phyloP scores from a whole-genome alignment of 257 asterid genomes.

The Nicotiana tomentosiformis region DNA sequence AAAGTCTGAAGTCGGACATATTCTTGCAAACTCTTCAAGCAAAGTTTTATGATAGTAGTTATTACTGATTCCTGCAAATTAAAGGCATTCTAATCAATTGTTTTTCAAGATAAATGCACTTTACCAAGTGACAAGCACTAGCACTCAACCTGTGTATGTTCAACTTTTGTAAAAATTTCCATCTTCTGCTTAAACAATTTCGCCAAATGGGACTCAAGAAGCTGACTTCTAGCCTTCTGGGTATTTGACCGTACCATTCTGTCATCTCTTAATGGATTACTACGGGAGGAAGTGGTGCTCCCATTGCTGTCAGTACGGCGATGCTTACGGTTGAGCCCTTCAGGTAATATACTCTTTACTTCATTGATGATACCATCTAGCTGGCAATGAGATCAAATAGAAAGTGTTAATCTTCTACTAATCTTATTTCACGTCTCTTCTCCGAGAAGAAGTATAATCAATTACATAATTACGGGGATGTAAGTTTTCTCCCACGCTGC shows the following conservation, averaged over 20 bases:
- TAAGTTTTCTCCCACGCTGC: background rate
- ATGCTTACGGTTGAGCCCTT: slow-evolving; percentile 64
- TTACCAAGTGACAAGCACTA: slow-evolving; percentile 8
- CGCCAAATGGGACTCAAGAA: slow-evolving; percentile 93
- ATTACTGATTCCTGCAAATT: slow-evolving; percentile 72
- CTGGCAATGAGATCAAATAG: slow-evolving; percentile 35
- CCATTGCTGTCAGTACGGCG: slow-evolving; percentile 87
- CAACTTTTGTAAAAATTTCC: slow-evolving; percentile 88
- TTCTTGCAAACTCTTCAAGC: slow-evolving; percentile 90
- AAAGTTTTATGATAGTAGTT: slow-evolving; percentile 68
- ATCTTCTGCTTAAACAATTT: slow-evolving; percentile 90
- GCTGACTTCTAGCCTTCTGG: slow-evolving; percentile 94
- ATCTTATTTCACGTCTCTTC: background rate
- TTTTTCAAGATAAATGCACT: background rate
- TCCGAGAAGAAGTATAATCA: background rate
- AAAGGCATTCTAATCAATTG: slow-evolving; percentile 6
- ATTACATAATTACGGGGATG: background rate
- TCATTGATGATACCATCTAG: slow-evolving; percentile 50
- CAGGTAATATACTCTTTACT: slow-evolving; percentile 75
- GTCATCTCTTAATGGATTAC: slow-evolving; percentile 90
- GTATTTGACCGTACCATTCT: slow-evolving; percentile 61
- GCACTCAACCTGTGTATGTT: slow-evolving; percentile 75
- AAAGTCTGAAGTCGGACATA: slow-evolving; percentile 83
- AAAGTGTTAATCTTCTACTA: slow-evolving; percentile 8
- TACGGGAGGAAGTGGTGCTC: slow-evolving; percentile 89